phyloP scores from a whole-genome alignment of 148 eudicot species.

The Silene conica region DNA sequence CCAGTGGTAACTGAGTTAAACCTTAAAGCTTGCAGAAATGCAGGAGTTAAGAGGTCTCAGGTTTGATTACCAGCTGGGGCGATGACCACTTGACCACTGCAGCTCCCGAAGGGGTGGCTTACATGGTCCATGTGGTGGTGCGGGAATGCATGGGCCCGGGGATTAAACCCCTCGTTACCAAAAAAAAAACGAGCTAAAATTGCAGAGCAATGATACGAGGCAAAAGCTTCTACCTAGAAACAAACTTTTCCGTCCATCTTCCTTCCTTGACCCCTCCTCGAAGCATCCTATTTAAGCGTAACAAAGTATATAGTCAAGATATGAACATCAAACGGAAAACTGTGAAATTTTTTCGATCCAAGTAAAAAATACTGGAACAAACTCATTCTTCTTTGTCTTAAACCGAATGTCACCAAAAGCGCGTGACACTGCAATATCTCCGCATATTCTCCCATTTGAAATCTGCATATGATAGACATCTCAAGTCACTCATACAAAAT shows the following conservation, averaged over 20 bases:
- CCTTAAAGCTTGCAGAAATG: too few species aligned
- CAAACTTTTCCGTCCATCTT: slow-evolving; percentile 75
- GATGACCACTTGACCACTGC: too few species aligned
- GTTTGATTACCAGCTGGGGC: too few species aligned
- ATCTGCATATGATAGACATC: slow-evolving; percentile 42
- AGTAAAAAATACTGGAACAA: slow-evolving; percentile 26
- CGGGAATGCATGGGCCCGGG: too few species aligned
- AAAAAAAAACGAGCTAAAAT: too few species aligned
- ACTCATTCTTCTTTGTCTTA: slow-evolving; percentile 93
- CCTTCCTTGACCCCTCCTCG: slow-evolving; percentile 74
- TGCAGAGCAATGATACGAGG: background rate
- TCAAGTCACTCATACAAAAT: background rate
- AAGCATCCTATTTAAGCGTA: slow-evolving; percentile 60
- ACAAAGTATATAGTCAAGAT: slow-evolving; percentile 13
- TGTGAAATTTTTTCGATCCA: background rate
- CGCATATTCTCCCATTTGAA: slow-evolving; percentile 88
- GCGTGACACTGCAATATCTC: slow-evolving; percentile 94
- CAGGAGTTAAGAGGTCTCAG: too few species aligned
- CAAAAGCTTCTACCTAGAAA: slow-evolving; percentile 56
- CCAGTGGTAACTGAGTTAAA: too few species aligned
- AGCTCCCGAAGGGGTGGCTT: too few species aligned
- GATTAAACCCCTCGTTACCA: too few species aligned
- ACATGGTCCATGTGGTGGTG: too few species aligned
- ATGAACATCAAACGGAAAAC: slow-evolving; percentile 10
- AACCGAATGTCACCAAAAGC: slow-evolving; percentile 97